Base-by-base conservation (phyloP, 148 eudicot species). In the Diospyros kaki region DNA sequence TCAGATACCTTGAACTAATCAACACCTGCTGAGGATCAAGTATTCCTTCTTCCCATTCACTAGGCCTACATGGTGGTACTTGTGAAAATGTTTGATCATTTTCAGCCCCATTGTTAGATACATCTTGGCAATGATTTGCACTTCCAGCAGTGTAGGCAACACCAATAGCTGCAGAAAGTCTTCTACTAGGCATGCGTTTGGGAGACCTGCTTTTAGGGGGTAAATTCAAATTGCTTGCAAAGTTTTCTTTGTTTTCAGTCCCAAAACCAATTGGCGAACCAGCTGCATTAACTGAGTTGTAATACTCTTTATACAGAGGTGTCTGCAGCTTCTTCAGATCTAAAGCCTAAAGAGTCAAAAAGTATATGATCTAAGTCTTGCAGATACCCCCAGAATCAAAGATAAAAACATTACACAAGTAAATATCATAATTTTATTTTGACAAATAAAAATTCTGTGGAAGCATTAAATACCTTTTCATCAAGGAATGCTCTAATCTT, bases 401-500 rank as follows among this genome's bases (percentile, higher is more conserved):
- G 51, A 45, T 66, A 66, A 8, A n/a, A 66, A 15, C 12, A 10
- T 55, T 10, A 51, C 18, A 58, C 40, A 15, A 9, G 17, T 40
- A 12, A 9, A 10, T 5, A 10, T 56, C 39, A 64, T 40, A 46
- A 9, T 42, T 41, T 42, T 10, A 46, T 64, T 28, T 43, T 64
- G 3, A 13, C 2, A 62, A 11, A 64, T 6, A 66, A 41, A 71
- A 8, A 40, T n/a, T 10, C 15, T 0, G 1, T 9, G 38, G 69
- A 74, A 74, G 51, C 28, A 15, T 15, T 13, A 28, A 28, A 52
- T 64, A 92, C 97, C 97, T 92, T 92, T 75, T 92, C 97, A 62
- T 90, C 91, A 81, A 92, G 81, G 70, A 92, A 92, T 28, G 92
- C 97, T 75, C 81, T 80, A 70, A 92, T 92, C 82, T 92, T 92